These are phyloP conservation scores for Eucalyptus regnans DNA, from an alignment of 345 rosid genomes.

Conservation along the genomic window DNA sequence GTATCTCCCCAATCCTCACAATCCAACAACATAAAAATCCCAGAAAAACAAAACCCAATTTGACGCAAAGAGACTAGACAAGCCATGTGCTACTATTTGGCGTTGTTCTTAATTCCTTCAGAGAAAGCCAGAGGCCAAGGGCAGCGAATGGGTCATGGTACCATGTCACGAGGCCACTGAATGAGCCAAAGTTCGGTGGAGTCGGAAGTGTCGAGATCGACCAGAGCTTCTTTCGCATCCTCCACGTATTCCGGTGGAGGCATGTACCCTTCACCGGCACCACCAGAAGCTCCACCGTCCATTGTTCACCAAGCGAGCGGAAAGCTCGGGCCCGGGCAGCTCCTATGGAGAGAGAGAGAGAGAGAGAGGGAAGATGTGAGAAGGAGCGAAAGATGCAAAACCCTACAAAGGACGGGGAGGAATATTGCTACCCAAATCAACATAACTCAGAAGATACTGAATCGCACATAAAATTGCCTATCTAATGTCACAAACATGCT, in stretches of 20 bases:
- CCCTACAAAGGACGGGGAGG: background rate
- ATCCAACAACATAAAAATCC: background rate
- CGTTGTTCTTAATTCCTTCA: background rate
- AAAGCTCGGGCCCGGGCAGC: background rate
- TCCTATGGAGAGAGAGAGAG: background rate
- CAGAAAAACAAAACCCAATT: background rate
- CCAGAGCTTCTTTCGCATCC: conserved; percentile 21
- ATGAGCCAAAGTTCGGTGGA: conserved; percentile 75
- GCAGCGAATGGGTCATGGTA: background rate
- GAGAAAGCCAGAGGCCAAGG: background rate
- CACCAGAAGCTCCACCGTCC: background rate
- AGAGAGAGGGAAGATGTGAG: background rate
- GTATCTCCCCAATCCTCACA: background rate
- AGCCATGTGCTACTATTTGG: background rate
- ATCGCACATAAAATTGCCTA: background rate
- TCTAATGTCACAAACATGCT: background rate
- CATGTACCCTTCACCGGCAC: conserved; percentile 1
- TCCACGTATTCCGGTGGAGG: conserved; percentile 32
- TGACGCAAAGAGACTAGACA: background rate
- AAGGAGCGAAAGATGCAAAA: background rate
- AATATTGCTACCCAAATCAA: background rate
- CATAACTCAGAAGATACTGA: background rate
- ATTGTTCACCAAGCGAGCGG: background rate
- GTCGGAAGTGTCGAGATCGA: conserved; percentile 11
- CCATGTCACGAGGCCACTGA: conserved; percentile 59